Evolutionary conservation across 2,329 filamentous ascomycete species (phyloP).

Genomic region (Sclerotinia nivalis): DNA sequence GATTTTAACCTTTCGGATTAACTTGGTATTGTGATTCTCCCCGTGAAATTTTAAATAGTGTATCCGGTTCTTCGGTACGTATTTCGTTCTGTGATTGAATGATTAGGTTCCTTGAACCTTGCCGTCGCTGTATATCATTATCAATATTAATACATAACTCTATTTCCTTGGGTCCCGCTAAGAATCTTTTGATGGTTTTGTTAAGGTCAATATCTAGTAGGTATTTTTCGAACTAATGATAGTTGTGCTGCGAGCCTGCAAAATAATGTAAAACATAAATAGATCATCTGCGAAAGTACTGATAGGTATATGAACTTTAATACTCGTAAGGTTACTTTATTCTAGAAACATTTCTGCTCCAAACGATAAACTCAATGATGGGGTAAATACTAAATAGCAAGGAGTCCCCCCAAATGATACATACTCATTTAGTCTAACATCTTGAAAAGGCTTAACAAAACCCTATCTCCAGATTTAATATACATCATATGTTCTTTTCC

Average conservation of each 20-base stretch:
- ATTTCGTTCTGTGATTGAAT: neutral
- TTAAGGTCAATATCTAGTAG: too few relatives aligned
- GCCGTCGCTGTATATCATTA: neutral
- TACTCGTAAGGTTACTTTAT: neutral
- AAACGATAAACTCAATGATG: too few relatives aligned
- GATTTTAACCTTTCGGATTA: neutral
- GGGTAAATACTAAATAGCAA: neutral
- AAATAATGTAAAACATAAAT: too few relatives aligned
- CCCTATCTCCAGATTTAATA: neutral
- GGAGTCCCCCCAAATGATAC: neutral
- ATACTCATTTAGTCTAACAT: neutral
- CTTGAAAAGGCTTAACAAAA: neutral
- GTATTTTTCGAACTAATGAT: too few relatives aligned
- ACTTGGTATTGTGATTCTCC: neutral
- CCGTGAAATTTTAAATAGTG: conserved; percentile 3
- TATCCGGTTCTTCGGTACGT: conserved; percentile 9
- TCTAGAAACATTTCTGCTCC: neutral
- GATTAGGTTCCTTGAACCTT: neutral
- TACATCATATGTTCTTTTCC: neutral
- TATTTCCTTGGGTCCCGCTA: neutral
- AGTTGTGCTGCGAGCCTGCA: too few relatives aligned
- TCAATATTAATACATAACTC: neutral
- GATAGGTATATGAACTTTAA: neutral
- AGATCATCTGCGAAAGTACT: neutral
- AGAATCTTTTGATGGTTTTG: neutral